Conservation (phyloP, 352 stramenopile species). For the Phytophthora agathidicida region DNA sequence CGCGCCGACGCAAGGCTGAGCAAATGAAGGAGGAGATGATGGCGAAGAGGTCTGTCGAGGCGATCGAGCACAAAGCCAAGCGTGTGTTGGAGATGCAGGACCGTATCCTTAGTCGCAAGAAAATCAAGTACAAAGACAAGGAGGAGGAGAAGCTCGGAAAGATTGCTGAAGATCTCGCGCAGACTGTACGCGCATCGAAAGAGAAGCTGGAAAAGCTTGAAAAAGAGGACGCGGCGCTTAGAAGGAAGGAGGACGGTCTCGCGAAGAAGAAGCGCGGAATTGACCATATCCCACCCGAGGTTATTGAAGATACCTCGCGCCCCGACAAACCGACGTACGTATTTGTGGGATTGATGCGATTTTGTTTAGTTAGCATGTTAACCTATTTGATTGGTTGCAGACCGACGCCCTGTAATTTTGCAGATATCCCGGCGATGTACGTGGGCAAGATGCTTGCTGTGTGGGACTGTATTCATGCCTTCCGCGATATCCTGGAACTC, state of each 20-base stretch:
- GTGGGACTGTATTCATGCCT: constrained; percentile 85
- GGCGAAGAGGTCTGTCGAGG: constrained; percentile 77
- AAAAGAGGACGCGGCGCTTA: constrained; percentile 80
- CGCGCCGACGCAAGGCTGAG: constrained; percentile 59
- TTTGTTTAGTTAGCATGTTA: neutral
- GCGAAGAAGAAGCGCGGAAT: constrained; percentile 80
- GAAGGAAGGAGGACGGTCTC: constrained; percentile 83
- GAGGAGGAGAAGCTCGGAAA: constrained; percentile 87
- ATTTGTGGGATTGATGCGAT: neutral
- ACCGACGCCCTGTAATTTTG: constrained; percentile 59
- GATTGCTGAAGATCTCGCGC: constrained; percentile 78
- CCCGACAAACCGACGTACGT: constrained; percentile 77
- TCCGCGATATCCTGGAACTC: constrained; percentile 66
- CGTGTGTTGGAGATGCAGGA: constrained; percentile 89
- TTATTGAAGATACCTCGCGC: constrained; percentile 36
- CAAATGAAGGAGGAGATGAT: constrained; percentile 78
- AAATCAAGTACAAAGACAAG: constrained; percentile 91
- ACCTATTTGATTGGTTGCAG: constrained; percentile 33
- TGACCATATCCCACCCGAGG: constrained; percentile 53
- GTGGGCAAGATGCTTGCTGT: constrained; percentile 67
- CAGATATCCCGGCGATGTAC: constrained; percentile 45
- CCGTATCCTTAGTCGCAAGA: constrained; percentile 85
- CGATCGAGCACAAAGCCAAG: constrained; percentile 85
- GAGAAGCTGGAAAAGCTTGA: constrained; percentile 88
- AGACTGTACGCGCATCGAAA: constrained; percentile 76